A percentile compares a stretch with the other conserved stretches of the same genome.
phyloP scores from a whole-genome alignment of 495 filamentous ascomycete genomes.

The Platismatia glauca region DNA sequence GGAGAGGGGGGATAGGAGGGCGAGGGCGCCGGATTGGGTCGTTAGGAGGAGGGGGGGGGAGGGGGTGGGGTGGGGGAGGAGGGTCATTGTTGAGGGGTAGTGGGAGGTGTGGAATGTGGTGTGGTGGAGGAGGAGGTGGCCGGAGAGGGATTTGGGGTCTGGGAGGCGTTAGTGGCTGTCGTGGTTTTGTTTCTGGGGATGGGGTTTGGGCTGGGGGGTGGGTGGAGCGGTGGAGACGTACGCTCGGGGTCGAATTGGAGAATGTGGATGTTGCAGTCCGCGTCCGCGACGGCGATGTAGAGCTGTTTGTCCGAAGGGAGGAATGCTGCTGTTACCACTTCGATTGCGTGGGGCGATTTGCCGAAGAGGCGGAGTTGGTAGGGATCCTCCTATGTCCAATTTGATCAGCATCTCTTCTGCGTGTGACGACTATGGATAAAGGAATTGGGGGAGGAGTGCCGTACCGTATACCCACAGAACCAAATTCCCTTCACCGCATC shows the following conservation, averaged over 20 bases:
- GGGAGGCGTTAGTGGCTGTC: not conserved
- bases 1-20: conserved; percentile 65
- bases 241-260: conserved; percentile 91
- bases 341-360: conserved; percentile 62
- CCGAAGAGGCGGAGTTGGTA: conserved; percentile 94
- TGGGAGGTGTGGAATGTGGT: conserved; percentile 83
- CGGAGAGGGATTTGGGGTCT: conserved; percentile 87
- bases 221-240: conserved; percentile 29
- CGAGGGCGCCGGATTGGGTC: conserved; percentile 62
- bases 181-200: not conserved
- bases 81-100: conserved; percentile 59
- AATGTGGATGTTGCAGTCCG: conserved; percentile 76
- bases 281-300: conserved; percentile 72
- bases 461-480: conserved; percentile 85
- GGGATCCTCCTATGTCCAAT: conserved; percentile 57
- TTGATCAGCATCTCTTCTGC: not conserved
- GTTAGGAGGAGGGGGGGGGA: conserved; percentile 53
- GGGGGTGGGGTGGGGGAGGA: conserved; percentile 58
- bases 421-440: not conserved
- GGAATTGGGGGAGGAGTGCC: conserved; percentile 3
- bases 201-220: not conserved
- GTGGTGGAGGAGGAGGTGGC: conserved; percentile 74
- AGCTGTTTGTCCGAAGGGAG: conserved; percentile 77
- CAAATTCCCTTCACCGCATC: conserved; percentile 90
- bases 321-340: conserved; percentile 78